Conservation (phyloP, 352 stramenopile species). For the Phytophthora palmivora region DNA sequence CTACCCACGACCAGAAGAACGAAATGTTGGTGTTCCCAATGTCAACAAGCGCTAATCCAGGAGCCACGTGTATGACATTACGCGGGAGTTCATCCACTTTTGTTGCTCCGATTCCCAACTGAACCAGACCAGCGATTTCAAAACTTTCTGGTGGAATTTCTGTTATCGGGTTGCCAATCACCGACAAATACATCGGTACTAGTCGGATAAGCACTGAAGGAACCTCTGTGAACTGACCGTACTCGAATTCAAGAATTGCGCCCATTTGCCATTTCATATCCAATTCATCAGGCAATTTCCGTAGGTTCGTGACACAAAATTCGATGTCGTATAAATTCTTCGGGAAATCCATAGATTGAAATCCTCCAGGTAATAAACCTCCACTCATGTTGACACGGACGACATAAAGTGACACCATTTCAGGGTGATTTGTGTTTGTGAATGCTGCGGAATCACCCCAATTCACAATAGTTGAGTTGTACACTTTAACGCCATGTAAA, state of each 20-base stretch:
- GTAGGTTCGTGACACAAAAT: conserved; percentile 46
- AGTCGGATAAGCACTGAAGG: conserved; percentile 19
- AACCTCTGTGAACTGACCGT: conserved; percentile 20
- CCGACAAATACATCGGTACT: conserved; percentile 16
- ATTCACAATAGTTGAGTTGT: conserved; percentile 42
- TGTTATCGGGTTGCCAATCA: conserved; percentile 35
- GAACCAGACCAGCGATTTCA: conserved; percentile 1
- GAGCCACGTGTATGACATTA: conserved; percentile 10
- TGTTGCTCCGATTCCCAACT: conserved; percentile 11
- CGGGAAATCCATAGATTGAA: conserved; percentile 44
- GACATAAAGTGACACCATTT: conserved; percentile 37
- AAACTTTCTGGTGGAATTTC: conserved; percentile 33
- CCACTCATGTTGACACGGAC: conserved; percentile 39
- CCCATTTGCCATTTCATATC: conserved; percentile 36
- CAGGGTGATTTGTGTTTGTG: conserved; percentile 22
- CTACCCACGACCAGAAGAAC: conserved; percentile 17
- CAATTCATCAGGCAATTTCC: conserved; percentile 37
- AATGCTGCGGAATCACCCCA: conserved; percentile 39
- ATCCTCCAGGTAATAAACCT: conserved; percentile 31
- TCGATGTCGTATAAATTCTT: conserved; percentile 39
- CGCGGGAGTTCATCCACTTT: conserved; percentile 16
- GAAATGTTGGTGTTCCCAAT: conserved; percentile 8
- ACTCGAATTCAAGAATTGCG: conserved; percentile 26
- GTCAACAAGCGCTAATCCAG: not conserved
- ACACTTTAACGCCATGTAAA: conserved; percentile 45